Base-by-base conservation (phyloP, 768 basidiomycete genomes). In the Macrolepiota dolichaula region DNA sequence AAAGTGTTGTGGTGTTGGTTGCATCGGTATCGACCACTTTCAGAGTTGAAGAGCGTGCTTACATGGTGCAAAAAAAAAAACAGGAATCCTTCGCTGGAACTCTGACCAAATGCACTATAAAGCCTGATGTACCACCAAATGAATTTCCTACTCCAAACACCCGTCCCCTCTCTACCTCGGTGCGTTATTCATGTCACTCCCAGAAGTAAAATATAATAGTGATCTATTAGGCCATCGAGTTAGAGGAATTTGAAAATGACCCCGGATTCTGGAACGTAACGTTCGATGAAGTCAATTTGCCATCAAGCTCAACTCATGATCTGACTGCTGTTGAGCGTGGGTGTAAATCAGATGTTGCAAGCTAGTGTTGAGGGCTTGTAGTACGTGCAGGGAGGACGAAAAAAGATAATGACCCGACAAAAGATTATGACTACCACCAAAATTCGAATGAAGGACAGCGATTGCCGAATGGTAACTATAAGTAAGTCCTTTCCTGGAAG, bases 61-160 rank as follows among this genome's bases (percentile, higher is more conserved):
- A 25, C 47, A 19, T 32, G 29, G 7, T 35, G 37, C 4, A 12
- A 1, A 17, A 19, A 4, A 12, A 1, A 17, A 19, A 4, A 15
- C 67, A 94, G 90, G 94, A 95, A 73, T 81, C 79, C 35, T 76
- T 87, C 25, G 92, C 92, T 24, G 94, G 94, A 5, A 74, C 89
- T 9, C 74, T 80, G 0, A 73, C 84, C 11, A 73, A 77, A 6
- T 70, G 77, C 36, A 74, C 77, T 0, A 87, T 88, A 68, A 86
- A 82, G 67, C 90, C 91, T 15, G 73, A 72, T 13, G 62, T 93
- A 46, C 63, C 78, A 12, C 67, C 82, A 10, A 74, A 70, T 29
- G 79, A 83, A 62, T 94, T 84, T 71, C 92, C 90, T 2, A 84
- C 81, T n/a, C 68, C 79, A 59, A 76, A 89, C 66, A 94, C 92